phyloP scores from a whole-genome alignment of 1,284 basidiomycete genomes.

The Rhodotorula glutinis region DNA sequence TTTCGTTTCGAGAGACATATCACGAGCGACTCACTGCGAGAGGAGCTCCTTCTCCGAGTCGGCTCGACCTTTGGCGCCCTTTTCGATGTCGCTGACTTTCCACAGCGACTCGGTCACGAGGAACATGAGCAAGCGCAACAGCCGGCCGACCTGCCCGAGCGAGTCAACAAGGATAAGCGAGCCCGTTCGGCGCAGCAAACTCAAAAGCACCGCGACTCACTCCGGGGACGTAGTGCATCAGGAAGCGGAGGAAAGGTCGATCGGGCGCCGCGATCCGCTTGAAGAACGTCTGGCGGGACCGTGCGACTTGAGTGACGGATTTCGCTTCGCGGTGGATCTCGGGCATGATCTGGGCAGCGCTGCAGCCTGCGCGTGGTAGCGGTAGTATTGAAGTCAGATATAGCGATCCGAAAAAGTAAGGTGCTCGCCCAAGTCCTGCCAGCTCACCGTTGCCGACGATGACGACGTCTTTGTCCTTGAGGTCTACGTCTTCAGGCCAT shows the following conservation, averaged over 20 bases:
- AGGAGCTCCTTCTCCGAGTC: not conserved
- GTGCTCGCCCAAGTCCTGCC: no score
- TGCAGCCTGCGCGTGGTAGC: constrained; percentile 23
- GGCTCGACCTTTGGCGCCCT: not conserved
- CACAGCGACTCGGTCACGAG: not conserved
- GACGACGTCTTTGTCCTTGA: constrained; percentile 36
- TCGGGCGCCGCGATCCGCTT: constrained; percentile 15
- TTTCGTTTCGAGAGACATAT: no score
- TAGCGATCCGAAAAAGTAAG: no score
- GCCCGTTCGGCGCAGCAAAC: not conserved
- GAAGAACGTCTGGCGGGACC: constrained; percentile 29
- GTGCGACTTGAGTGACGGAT: constrained; percentile 34
- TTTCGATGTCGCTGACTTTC: not conserved
- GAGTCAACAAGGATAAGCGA: not conserved
- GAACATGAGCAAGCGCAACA: not conserved
- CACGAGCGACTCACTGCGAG: not conserved
- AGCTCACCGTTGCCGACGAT: constrained; percentile 29
- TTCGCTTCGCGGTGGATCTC: constrained; percentile 23
- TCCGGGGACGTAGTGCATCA: constrained; percentile 32
- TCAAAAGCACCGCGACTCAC: no score
- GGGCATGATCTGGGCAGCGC: constrained; percentile 32
- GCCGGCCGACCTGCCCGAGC: not conserved
- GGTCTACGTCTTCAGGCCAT: constrained; percentile 27
- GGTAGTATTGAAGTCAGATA: no score
- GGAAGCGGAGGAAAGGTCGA: not conserved